Evolutionary conservation across 257 asterid genomes (phyloP), one percentile per base, ranked within the genome.

Genomic region (Nicotiana tomentosiformis): DNA sequence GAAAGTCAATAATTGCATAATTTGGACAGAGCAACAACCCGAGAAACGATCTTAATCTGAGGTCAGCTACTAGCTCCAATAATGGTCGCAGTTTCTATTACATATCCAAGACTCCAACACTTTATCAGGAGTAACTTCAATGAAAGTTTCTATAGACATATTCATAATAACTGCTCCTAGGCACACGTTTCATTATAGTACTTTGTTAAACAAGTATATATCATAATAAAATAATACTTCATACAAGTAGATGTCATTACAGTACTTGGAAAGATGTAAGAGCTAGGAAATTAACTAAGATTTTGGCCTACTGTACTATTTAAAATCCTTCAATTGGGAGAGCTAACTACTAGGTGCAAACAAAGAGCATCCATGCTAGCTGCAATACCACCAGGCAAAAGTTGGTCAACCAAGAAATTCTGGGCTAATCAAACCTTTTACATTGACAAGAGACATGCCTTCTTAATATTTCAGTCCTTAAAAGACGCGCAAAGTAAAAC

Each of bases 151-250:
- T 12, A 74, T n/a, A 74, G 39, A 37, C 60, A 46, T 11, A 12
- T 23, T 18, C 61, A 74, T 12, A 74, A 46, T 43, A 43, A 70
- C 29, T 53, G 29, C 60, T n/a, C 78, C 58, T 23, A 6, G 60
- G 78, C 37, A 72, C 60, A 46, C 23, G 2, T 20, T 72, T 72
- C 11, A 72, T 23, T 12, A 39, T 32, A 72, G 35, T 20, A 46
- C 57, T 12, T 26, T 62, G 5, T 72, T 20, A 46, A 46, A 33
- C 78, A 72, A 23, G 60, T 72, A 14, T 39, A 39, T 16, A 43
- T 55, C 58, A 46, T 23, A 69, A 74, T 49, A 74, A 74, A 69
- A 74, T 49, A 74, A 74, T 74, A 23, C 79, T 74, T 49, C 61
- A 72, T 23, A 20, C 5, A 43, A n/a, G 58, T 70, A 39, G 60